Base-by-base conservation (phyloP, 768 basidiomycete genomes). In the Rhodocollybia butyracea region DNA sequence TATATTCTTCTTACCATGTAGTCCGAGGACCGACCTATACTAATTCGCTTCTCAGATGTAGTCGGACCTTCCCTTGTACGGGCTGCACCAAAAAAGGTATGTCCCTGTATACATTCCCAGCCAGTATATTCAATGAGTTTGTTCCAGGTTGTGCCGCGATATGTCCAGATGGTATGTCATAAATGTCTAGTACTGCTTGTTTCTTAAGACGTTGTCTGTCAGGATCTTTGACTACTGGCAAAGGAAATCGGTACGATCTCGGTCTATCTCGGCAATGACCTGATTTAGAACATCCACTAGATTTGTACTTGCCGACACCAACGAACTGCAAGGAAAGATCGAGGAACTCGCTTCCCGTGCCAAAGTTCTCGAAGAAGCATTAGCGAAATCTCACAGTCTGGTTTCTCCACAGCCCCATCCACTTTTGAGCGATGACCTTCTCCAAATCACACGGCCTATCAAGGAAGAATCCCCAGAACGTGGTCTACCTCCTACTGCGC, bases 261-360 rank as follows among this genome's bases (percentile, higher is more conserved):
- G 22, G 5, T 8, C 34, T 57, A 46, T 51, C 40, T 53, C 26
- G 39, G 55, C 58, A 11, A 24, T 13, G 12, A 13, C 32, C 13
- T 24, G 30, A 22, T 8, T 36, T n/a, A 19, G 15, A 6, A 13
- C n/a, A 17, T 46, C 53, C 7, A 0, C 29, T 54, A 86, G 86
- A 61, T 87, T 87, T 59, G 85, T 88, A 27, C 76, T 88, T 8
- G 86, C 86, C n/a, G 86, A 86, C 61, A 86, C 85, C 31, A 84
- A 87, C 65, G 77, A 71, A 10, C 76, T 86, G 12, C 86, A 88
- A 59, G 85, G 84, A 55, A 88, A 86, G 68, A 88, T 88, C 38
- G 77, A 76, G 40, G 60, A 75, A 21, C 73, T 89, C n/a, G 75
- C 84, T 13, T 82, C 67, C 55, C 82, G 86, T 45, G 82, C 87